phyloP scores from a whole-genome alignment of 306 rosid species.

The Dryas octopetala region DNA sequence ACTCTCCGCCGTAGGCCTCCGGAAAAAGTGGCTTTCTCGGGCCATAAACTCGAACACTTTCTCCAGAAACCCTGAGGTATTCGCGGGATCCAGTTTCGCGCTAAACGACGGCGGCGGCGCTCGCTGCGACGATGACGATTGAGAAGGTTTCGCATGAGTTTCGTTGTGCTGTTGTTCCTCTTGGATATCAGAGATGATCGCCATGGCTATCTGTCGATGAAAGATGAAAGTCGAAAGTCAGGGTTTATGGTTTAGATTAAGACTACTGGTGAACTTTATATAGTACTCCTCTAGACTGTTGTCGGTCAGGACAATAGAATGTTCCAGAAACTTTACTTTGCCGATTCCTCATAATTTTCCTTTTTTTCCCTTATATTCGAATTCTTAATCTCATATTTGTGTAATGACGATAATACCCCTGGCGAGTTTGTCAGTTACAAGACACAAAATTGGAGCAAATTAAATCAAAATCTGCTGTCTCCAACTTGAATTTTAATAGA shows the following conservation, averaged over 20 bases:
- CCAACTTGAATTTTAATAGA: no score
- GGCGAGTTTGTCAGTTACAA: neutral
- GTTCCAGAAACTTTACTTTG: slow-evolving; percentile 1
- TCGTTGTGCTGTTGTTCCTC: slow-evolving; percentile 35
- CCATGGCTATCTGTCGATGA: slow-evolving; percentile 38
- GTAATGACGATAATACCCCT: neutral
- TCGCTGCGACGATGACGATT: slow-evolving; percentile 26
- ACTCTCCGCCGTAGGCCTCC: slow-evolving; percentile 46
- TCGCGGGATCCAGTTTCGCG: slow-evolving; percentile 59
- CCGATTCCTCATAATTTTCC: no score
- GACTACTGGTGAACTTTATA: neutral
- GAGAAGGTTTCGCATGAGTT: slow-evolving; percentile 19
- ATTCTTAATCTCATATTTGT: neutral
- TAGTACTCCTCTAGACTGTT: neutral
- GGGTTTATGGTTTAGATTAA: neutral
- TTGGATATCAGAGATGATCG: slow-evolving; percentile 65
- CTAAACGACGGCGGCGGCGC: slow-evolving; percentile 38
- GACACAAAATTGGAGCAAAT: no score
- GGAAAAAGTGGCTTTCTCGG: slow-evolving; percentile 44
- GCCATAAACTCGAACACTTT: slow-evolving; percentile 55
- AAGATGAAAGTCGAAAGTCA: slow-evolving; percentile 1
- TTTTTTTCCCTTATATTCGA: no score
- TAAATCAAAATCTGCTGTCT: no score
- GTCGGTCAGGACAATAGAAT: neutral
- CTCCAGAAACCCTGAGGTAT: slow-evolving; percentile 56